A percentile compares a stretch with the other conserved stretches of the same genome.
These are phyloP conservation scores for Lactarius pseudohatsudake DNA, from an alignment of 768 basidiomycete species.

Conservation along the genomic window DNA sequence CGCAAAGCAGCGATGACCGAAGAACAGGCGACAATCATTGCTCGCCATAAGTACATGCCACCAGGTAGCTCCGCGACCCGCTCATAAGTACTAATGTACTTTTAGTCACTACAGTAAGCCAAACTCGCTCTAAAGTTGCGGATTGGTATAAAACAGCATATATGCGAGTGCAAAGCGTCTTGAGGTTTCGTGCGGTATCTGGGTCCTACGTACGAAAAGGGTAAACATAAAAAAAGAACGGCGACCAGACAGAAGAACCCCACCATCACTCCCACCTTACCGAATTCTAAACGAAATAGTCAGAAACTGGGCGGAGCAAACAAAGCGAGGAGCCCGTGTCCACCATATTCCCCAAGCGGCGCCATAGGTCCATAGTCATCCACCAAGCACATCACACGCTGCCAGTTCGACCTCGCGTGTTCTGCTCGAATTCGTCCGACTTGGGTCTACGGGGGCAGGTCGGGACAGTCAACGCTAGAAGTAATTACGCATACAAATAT, in stretches of 20 bases:
- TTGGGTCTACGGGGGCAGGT: not conserved
- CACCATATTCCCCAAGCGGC: constrained; percentile 4
- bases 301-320: not conserved
- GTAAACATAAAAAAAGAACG: too few relatives aligned
- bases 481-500: not conserved
- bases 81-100: too few relatives aligned
- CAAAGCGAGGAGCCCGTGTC: not conserved
- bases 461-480: not conserved
- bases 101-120: too few relatives aligned
- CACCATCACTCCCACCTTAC: not conserved
- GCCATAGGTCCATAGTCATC: not conserved
- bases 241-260: not conserved
- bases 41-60: not conserved
- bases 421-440: not conserved
- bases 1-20: constrained; percentile 30
- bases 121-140: too few relatives aligned
- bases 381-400: not conserved
- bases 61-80: too few relatives aligned
- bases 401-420: not conserved
- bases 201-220: too few relatives aligned
- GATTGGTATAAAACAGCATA: too few relatives aligned
- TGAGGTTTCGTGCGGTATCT: too few relatives aligned
- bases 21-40: not conserved
- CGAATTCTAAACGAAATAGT: not conserved
- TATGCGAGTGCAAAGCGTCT: too few relatives aligned